A percentile compares a stretch with the other conserved stretches of the same genome.
phyloP scores from a whole-genome alignment of 345 rosid species.

The Camelina hispida region DNA sequence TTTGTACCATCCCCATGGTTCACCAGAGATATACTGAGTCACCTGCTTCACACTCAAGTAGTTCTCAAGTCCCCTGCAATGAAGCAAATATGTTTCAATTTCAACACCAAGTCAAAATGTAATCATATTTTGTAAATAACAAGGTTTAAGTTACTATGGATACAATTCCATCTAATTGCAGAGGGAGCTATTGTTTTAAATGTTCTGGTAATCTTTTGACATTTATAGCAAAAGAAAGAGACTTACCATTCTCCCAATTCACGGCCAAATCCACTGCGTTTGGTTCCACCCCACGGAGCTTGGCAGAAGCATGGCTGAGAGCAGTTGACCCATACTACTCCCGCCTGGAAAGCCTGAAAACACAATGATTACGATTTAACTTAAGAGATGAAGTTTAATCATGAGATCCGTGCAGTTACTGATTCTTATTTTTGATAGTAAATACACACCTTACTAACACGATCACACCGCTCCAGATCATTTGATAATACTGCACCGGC shows the following conservation, averaged over 20 bases:
- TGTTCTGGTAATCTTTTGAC: neutral
- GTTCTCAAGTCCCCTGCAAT: conserved; percentile 86
- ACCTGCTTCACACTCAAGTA: conserved; percentile 95
- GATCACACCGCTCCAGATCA: conserved; percentile 90
- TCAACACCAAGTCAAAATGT: neutral
- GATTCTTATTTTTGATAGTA: neutral
- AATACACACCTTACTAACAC: conserved; percentile 78
- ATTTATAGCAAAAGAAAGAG: neutral
- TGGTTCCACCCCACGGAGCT: conserved; percentile 99
- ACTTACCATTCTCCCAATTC: conserved; percentile 94
- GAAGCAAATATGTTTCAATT: conserved; percentile 34
- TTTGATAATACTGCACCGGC: conserved; percentile 91
- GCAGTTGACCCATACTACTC: conserved; percentile 95
- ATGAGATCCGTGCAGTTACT: neutral
- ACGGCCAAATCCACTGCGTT: conserved; percentile 98
- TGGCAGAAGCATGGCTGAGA: conserved; percentile 98
- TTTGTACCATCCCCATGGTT: conserved; percentile 93
- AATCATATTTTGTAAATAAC: neutral
- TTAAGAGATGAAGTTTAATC: conserved; percentile 17
- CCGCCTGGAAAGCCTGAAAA: conserved; percentile 75
- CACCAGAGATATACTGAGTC: conserved; percentile 70
- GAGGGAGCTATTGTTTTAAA: too few relatives aligned
- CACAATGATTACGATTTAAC: conserved; percentile 13
- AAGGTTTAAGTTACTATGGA: neutral
- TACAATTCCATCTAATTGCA: neutral